Evolutionary conservation across 257 asterid genomes (phyloP).

Genomic region (Przewalskia tangutica): DNA sequence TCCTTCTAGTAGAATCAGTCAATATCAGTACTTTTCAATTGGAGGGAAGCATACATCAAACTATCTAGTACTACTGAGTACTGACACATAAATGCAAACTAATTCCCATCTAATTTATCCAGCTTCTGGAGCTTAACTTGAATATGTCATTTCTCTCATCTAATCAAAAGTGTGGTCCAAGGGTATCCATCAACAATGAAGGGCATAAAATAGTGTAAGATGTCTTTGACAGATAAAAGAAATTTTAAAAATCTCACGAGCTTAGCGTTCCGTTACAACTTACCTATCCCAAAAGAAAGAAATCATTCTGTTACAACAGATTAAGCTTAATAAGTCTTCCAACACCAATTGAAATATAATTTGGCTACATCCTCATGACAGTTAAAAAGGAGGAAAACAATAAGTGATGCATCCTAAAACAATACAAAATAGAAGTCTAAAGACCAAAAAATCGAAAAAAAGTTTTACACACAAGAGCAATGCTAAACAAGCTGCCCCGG

Average conservation of each 20-base stretch:
- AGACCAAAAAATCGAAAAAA: neutral
- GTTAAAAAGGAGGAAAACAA: neutral
- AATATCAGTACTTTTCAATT: neutral
- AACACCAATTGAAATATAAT: neutral
- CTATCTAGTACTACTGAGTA: neutral
- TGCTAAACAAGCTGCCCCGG: neutral
- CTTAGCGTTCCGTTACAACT: neutral
- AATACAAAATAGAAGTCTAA: neutral
- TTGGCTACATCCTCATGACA: neutral
- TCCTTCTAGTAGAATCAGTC: neutral
- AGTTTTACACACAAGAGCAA: neutral
- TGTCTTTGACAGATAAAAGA: neutral
- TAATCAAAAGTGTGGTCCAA: neutral
- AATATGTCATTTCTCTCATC: neutral
- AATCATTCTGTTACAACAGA: neutral
- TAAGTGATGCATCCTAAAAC: neutral
- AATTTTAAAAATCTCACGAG: neutral
- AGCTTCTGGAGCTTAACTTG: neutral
- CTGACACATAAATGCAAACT: neutral
- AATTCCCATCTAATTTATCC: neutral
- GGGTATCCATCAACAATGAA: neutral
- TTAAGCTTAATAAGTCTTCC: neutral
- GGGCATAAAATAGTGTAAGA: neutral
- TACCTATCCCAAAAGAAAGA: neutral
- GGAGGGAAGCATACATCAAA: neutral